phyloP scores from a whole-genome alignment of 2,329 filamentous ascomycete genomes.

The Trichoderma semiorbis region DNA sequence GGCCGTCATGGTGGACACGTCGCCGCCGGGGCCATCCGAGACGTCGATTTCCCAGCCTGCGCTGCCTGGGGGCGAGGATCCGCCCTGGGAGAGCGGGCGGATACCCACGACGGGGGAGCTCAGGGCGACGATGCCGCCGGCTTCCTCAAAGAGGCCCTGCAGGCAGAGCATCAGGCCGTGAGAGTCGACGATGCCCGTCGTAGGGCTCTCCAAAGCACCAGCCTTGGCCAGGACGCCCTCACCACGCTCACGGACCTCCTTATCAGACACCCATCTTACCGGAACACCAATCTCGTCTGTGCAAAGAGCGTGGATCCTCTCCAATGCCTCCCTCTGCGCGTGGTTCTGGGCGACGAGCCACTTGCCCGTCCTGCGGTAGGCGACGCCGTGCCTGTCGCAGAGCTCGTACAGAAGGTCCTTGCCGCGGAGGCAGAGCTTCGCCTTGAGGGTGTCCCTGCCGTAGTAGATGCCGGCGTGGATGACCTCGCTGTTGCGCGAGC shows the following conservation, averaged over 20 bases:
- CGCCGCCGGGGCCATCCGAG: constrained; percentile 43
- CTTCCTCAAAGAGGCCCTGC: constrained; percentile 71
- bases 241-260: constrained; percentile 63
- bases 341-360: constrained; percentile 90
- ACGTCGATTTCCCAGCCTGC: constrained; percentile 68
- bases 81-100: constrained; percentile 38
- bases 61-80: constrained; percentile 40
- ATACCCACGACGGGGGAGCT: constrained; percentile 63
- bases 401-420: constrained; percentile 74
- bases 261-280: constrained; percentile 62
- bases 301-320: constrained; percentile 49
- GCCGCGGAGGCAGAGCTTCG: constrained; percentile 74
- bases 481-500: constrained; percentile 88
- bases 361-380: constrained; percentile 75
- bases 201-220: constrained; percentile 77
- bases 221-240: constrained; percentile 69
- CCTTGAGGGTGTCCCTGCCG: constrained; percentile 71
- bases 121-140: constrained; percentile 71
- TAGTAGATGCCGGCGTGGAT: constrained; percentile 97
- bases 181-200: constrained; percentile 86
- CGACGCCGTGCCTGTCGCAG: constrained; percentile 64
- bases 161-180: constrained; percentile 82
- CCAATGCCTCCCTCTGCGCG: constrained; percentile 61
- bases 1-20: constrained; percentile 60
- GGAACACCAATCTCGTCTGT: constrained; percentile 53